Percentiles rank a stretch among this genome's conserved stretches.
phyloP scores from a whole-genome alignment of 139 green algal species.

The Raphidocelis subcapitata region DNA sequence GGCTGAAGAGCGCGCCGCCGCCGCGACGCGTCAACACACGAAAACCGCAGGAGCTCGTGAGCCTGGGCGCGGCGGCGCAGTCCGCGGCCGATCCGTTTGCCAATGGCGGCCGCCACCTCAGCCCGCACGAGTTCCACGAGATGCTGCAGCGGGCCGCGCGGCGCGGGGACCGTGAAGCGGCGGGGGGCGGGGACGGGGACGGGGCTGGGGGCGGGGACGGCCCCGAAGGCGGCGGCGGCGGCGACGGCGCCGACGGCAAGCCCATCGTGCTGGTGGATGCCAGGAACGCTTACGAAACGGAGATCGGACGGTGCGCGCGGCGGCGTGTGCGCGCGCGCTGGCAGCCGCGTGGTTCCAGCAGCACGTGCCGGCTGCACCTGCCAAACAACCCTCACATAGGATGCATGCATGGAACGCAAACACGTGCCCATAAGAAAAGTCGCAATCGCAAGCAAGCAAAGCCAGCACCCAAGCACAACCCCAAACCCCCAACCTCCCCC shows the following conservation, averaged over 20 bases:
- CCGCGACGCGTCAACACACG: no score
- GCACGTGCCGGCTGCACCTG: no score
- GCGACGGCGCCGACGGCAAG: conserved; percentile 1
- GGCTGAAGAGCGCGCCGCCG: no score
- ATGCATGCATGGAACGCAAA: no score
- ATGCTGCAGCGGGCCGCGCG: conserved; percentile 31
- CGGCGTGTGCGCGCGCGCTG: conserved; percentile 4
- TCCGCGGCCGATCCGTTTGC: conserved; percentile 19
- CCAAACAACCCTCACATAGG: no score
- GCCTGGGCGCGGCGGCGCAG: conserved; percentile 34
- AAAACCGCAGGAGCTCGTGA: conserved; percentile 63
- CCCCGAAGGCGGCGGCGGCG: no score
- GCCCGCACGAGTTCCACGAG: conserved; percentile 56
- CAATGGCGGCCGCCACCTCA: conserved; percentile 40
- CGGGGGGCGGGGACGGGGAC: background rate
- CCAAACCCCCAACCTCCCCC: no score
- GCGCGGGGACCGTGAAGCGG: background rate
- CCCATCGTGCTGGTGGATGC: conserved; percentile 71
- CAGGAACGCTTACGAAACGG: conserved; percentile 77
- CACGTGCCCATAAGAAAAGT: no score
- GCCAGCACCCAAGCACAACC: no score
- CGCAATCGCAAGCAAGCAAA: background rate
- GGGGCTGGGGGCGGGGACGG: background rate
- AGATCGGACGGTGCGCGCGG: conserved; percentile 60
- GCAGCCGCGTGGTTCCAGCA: background rate